These are phyloP conservation scores for Cinnamomum micranthum DNA, from an alignment of 164 flowering plant genomes.

Conservation along the genomic window DNA sequence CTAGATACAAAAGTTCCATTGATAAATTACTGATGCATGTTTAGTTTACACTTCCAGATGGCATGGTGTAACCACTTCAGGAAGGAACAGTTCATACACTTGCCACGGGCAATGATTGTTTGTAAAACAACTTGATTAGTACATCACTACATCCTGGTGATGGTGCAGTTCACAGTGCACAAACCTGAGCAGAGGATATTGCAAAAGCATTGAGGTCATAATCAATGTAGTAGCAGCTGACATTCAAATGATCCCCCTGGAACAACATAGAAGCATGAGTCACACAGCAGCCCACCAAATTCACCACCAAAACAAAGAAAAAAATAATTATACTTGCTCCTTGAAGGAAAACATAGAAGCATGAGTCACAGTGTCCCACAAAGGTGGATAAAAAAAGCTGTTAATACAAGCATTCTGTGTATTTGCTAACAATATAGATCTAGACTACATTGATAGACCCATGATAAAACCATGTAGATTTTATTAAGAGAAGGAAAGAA, in stretches of 20 bases:
- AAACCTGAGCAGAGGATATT: constrained; percentile 83
- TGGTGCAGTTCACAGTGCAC: background rate
- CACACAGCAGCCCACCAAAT: background rate
- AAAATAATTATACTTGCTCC: no score
- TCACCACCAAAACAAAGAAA: background rate
- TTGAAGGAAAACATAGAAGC: no score
- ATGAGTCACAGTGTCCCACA: no score
- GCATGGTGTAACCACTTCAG: background rate
- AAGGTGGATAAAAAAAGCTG: no score
- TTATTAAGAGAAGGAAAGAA: no score
- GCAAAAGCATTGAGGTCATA: constrained; percentile 64
- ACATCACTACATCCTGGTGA: background rate
- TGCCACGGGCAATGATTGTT: no score
- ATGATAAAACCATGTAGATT: no score
- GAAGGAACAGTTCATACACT: no score
- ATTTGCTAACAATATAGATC: no score
- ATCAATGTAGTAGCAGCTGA: constrained; percentile 87
- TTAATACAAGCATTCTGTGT: no score
- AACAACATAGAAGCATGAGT: background rate
- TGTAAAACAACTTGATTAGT: background rate
- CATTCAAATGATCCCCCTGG: constrained; percentile 77
- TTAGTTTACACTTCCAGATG: background rate
- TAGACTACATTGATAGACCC: no score
- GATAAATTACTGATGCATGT: background rate
- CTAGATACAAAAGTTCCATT: no score